Evolutionary conservation across 2,329 filamentous ascomycete species (phyloP).

Genomic region (Hypoxylon sp.): DNA sequence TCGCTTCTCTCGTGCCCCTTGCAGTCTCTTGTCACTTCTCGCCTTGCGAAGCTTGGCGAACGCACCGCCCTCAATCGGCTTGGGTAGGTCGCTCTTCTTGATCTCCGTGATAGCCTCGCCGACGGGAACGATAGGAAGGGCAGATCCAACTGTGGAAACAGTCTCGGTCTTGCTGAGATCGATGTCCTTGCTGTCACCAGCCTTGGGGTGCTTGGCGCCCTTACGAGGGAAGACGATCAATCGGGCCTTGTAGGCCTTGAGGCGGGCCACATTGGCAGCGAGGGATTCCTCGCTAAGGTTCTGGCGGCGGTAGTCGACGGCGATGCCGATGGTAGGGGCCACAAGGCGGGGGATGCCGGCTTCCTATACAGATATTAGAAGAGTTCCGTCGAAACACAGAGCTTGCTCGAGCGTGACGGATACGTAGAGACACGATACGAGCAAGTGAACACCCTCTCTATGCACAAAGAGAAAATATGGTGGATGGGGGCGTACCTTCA

Average conservation of each 20-base stretch:
- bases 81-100: conserved; percentile 84
- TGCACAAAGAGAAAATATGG: no score
- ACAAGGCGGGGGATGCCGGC: conserved; percentile 95
- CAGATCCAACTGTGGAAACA: conserved; percentile 66
- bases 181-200: conserved; percentile 86
- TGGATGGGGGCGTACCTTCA: conserved; percentile 80
- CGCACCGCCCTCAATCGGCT: conserved; percentile 82
- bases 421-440: neutral
- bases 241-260: conserved; percentile 96
- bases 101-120: conserved; percentile 77
- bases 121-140: conserved; percentile 80
- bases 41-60: conserved; percentile 88
- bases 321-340: conserved; percentile 95
- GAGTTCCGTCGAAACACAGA: neutral
- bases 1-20: conserved; percentile 93
- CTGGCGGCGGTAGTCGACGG: conserved; percentile 95
- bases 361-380: conserved; percentile 73
- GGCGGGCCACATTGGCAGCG: conserved; percentile 93
- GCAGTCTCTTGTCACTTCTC: conserved; percentile 84
- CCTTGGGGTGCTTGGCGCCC: conserved; percentile 88
- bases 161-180: conserved; percentile 76
- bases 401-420: neutral
- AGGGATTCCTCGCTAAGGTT: conserved; percentile 98
- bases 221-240: conserved; percentile 98
- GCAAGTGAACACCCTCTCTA: neutral